phyloP scores from a whole-genome alignment of 2,329 filamentous ascomycete genomes.

The Scorias spongiosa region DNA sequence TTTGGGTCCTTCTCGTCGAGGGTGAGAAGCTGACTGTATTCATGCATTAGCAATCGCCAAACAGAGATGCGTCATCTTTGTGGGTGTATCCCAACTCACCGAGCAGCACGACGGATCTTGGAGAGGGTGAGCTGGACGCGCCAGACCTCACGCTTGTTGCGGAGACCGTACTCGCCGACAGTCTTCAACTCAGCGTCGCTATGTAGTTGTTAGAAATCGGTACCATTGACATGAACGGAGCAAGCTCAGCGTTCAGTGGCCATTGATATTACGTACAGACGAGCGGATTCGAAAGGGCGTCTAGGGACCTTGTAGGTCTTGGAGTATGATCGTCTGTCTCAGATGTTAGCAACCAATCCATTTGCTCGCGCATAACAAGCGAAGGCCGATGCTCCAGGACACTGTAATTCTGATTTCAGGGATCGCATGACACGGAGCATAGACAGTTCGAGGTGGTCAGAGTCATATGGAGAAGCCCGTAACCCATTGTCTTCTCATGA shows the following conservation, averaged over 20 bases:
- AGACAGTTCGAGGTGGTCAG: too few relatives aligned
- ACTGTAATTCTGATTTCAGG: too few relatives aligned
- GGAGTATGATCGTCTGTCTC: constrained; percentile 55
- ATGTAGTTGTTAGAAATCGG: constrained; percentile 46
- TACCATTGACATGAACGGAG: constrained; percentile 89
- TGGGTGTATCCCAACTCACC: constrained; percentile 45
- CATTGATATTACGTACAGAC: constrained; percentile 85
- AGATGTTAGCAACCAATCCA: constrained; percentile 7
- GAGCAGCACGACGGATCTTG: constrained; percentile 99
- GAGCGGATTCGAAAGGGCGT: constrained; percentile 98
- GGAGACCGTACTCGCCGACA: constrained; percentile 98
- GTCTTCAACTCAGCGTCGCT: constrained; percentile 99
- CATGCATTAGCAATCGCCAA: constrained; percentile 7
- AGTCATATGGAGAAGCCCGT: too few relatives aligned
- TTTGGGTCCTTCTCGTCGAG: constrained; percentile 99
- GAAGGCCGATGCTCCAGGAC: too few relatives aligned
- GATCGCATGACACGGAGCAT: too few relatives aligned
- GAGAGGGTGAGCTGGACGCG: constrained; percentile 98
- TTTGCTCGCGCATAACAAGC: too few relatives aligned
- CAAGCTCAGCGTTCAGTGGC: constrained; percentile 97
- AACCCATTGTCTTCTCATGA: too few relatives aligned
- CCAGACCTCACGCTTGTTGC: constrained; percentile 99
- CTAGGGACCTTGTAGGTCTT: constrained; percentile 99
- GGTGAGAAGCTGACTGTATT: constrained; percentile 85
- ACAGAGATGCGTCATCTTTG: neutral